Conservation (phyloP, 345 rosid genomes). For the Corchorus olitorius region DNA sequence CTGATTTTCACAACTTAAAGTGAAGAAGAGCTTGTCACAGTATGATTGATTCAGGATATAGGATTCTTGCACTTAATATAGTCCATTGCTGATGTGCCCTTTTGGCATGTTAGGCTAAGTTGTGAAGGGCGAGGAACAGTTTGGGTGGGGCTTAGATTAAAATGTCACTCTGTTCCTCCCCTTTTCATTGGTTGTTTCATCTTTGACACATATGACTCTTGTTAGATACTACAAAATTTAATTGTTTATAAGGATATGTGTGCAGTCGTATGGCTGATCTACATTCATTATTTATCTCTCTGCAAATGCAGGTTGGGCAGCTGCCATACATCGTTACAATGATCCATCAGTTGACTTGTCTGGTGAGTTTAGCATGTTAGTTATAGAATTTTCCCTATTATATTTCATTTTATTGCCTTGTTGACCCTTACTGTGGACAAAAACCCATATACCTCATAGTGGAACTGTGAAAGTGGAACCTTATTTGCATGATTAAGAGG, state of each 20-base stretch:
- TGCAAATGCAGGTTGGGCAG: slow-evolving; percentile 72
- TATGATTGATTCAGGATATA: not conserved
- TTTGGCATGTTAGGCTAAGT: not conserved
- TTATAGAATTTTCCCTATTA: not conserved
- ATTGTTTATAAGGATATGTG: not conserved
- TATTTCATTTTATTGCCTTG: not conserved
- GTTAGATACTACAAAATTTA: not conserved
- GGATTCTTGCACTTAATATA: not conserved
- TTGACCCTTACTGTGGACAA: not conserved
- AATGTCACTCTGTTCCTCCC: not conserved
- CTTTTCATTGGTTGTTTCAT: not conserved
- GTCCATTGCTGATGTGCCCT: not conserved
- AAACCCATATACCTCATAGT: not conserved
- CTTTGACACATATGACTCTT: not conserved
- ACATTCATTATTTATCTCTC: slow-evolving; percentile 25
- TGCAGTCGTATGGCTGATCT: slow-evolving; percentile 12
- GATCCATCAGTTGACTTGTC: slow-evolving; percentile 63
- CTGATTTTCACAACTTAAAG: not conserved
- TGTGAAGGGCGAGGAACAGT: not conserved
- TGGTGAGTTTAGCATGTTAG: slow-evolving; percentile 49
- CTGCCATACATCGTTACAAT: slow-evolving; percentile 50
- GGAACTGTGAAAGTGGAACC: not conserved
- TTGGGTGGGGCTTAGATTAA: not conserved
- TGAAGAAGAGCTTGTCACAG: too few relatives aligned
- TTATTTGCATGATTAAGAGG: not conserved